Percentiles rank a stretch among this genome's conserved stretches.
phyloP scores from a whole-genome alignment of 441 rosid genomes.

The Gossypium schwendimanii region DNA sequence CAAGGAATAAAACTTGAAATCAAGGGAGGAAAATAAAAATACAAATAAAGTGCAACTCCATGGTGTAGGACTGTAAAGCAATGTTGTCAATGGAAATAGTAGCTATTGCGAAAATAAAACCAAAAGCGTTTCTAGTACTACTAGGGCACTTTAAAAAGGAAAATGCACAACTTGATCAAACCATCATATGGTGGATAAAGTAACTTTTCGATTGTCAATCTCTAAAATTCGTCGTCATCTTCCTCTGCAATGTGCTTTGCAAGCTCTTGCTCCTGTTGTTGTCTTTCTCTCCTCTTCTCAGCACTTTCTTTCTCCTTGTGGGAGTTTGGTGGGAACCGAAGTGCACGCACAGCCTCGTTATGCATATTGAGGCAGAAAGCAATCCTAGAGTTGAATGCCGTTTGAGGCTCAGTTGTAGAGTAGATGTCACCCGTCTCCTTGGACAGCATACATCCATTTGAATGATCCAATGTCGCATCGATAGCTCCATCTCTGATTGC shows the following conservation, averaged over 20 bases:
- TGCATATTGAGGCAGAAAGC: slow-evolving; percentile 79
- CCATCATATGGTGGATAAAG: background rate
- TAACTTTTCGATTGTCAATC: background rate
- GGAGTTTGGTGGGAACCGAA: slow-evolving; percentile 65
- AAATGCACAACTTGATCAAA: background rate
- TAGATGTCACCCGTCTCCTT: slow-evolving; percentile 72
- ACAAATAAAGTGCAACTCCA: background rate
- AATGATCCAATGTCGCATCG: slow-evolving; percentile 63
- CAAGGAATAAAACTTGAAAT: background rate
- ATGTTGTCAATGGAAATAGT: background rate
- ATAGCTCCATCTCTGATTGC: slow-evolving; percentile 73
- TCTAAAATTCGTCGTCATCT: slow-evolving; percentile 64
- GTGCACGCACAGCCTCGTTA: slow-evolving; percentile 71
- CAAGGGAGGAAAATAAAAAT: background rate
- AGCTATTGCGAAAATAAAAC: background rate
- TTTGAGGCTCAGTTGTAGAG: slow-evolving; percentile 69
- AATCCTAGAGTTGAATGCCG: slow-evolving; percentile 63
- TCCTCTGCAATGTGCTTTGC: slow-evolving; percentile 78
- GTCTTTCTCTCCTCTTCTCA: slow-evolving; percentile 75
- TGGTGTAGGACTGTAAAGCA: background rate
- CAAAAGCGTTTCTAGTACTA: background rate
- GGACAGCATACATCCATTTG: slow-evolving; percentile 62
- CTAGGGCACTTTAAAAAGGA: background rate
- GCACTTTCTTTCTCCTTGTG: slow-evolving; percentile 76
- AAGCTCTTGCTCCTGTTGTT: slow-evolving; percentile 69